phyloP scores from a whole-genome alignment of 1,284 basidiomycete genomes.

The Ceratobasidium papillatum region DNA sequence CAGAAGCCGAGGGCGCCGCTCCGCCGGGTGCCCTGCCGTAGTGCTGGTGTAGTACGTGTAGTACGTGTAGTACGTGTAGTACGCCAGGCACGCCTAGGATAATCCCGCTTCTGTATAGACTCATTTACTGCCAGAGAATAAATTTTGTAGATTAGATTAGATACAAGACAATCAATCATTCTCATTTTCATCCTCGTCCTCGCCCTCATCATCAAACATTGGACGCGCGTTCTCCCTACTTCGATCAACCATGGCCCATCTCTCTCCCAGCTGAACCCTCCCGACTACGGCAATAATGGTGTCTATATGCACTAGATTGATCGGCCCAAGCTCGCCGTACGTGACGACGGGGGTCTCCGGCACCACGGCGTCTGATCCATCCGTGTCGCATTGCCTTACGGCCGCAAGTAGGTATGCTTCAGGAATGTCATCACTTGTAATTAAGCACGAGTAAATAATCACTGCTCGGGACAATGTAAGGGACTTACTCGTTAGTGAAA shows the following conservation, averaged over 20 bases:
- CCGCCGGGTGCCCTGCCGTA: not conserved
- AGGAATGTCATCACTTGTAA: conserved; percentile 41
- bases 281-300: conserved; percentile 14
- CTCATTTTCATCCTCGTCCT: not conserved
- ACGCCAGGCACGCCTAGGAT: conserved; percentile 6
- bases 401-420: conserved; percentile 11
- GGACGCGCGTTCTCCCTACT: conserved; percentile 8
- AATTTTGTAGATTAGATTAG: not conserved
- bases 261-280: not conserved
- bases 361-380: conserved; percentile 22
- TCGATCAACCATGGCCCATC: conserved; percentile 10
- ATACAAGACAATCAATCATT: not conserved
- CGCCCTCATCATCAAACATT: not conserved
- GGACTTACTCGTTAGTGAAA: conserved; percentile 38
- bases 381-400: conserved; percentile 27
- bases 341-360: not conserved
- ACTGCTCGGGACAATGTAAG: not conserved
- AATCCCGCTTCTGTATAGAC: no score
- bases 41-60: no score
- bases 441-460: conserved; percentile 41
- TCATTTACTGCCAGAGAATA: not conserved
- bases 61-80: not conserved
- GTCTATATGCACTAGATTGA: conserved; percentile 12
- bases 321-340: not conserved
- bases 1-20: not conserved